These are phyloP conservation scores for Macadamia tetraphylla DNA, from an alignment of 164 flowering plant genomes.

Conservation along the genomic window DNA sequence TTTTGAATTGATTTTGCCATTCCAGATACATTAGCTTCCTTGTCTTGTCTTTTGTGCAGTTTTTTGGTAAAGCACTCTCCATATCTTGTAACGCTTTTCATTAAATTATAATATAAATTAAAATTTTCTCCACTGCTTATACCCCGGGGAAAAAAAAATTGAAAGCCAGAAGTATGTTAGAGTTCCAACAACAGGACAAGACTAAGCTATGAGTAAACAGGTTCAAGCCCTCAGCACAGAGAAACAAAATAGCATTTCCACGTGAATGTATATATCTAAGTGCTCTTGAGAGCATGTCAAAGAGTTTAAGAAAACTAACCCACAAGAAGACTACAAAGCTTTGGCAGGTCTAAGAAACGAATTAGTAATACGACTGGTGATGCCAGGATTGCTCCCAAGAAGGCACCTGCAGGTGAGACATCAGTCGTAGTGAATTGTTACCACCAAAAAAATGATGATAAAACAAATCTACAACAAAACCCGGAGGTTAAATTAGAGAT, in stretches of 20 bases:
- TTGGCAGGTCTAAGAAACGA: conserved; percentile 53
- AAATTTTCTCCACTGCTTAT: neutral
- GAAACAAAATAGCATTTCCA: neutral
- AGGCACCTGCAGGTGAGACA: conserved; percentile 49
- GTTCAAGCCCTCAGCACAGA: neutral
- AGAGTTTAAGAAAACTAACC: conserved; percentile 39
- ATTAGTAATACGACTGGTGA: conserved; percentile 49
- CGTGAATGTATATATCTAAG: neutral
- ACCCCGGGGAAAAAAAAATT: no score
- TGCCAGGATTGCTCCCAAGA: conserved; percentile 57
- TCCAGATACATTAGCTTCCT: no score
- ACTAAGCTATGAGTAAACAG: no score
- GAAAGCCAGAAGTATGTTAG: no score
- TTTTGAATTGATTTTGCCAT: no score
- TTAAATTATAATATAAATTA: no score
- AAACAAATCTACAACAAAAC: no score
- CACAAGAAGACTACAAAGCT: conserved; percentile 64
- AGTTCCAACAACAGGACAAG: no score
- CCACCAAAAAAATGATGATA: neutral
- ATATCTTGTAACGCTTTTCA: neutral
- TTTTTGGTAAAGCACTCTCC: neutral
- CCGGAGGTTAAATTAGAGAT: no score
- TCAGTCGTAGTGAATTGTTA: neutral
- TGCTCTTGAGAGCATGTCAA: neutral
- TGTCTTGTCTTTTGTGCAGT: no score